Base-by-base conservation (phyloP, 495 filamentous ascomycete genomes). In the Aeminium ludgeri region DNA sequence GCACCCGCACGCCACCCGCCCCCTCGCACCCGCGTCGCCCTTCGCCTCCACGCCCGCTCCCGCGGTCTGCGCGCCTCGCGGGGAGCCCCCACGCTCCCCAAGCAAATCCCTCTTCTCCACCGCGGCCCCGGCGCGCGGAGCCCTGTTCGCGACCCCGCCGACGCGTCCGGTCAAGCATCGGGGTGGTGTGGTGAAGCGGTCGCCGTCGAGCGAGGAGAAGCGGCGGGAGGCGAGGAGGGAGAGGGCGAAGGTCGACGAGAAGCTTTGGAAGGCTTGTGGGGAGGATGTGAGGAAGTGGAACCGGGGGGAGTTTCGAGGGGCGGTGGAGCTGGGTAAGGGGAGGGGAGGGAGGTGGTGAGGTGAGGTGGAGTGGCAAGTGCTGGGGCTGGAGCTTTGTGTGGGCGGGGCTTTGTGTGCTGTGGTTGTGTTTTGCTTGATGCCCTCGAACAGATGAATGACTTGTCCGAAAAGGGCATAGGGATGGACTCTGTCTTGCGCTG, bases 251-350 rank as follows among this genome's bases (percentile, higher is more conserved):
- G 46, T 55, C 45, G 52, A 56, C 36, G 39, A 46, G 34, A 53
- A 49, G 48, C 41, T 51, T 35, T 59, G 56, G 43, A 50, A 49
- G 48, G 20, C 41, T 20, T 52, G 55, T 12, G 53, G 59, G 5
- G 36, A 29, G 23, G 48, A 55, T 55, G 34, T 61, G 1, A 15
- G 25, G 25, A 40, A 40, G 30, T 61, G 55, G 45, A 61, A 61
- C 41, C 30, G 51, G 0, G 57, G 57, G 1, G 48, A 53, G 15
- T 61, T 58, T 46, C 55, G 40, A 20, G 44, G 34, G n/a, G n/a
- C n/a, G n/a, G n/a, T n/a, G 11, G 31, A 41, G 36, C 42, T 34
- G 23, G 40, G 40, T 28, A 16, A 1, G 20, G 34, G 20, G 30
- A 50, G 41, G 38, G 46, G 41, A n/a, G 19, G 2, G 27, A 45